These are phyloP conservation scores for Podaxis sp. DNA, from an alignment of 768 basidiomycete species.

Conservation along the genomic window DNA sequence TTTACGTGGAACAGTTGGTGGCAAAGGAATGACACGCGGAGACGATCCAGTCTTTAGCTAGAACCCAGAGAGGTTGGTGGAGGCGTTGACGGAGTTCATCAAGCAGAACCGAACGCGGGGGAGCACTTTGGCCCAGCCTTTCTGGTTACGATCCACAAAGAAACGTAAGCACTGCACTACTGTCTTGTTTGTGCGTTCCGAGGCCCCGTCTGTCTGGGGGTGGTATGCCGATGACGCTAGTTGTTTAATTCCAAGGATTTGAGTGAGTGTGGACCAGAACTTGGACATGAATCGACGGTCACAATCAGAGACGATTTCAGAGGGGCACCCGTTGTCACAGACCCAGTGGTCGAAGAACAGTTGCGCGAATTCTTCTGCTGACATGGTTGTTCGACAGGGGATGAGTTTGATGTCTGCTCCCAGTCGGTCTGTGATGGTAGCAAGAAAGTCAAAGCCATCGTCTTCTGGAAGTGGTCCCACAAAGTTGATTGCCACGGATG, in stretches of 20 bases:
- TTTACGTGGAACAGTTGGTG: constrained; percentile 14
- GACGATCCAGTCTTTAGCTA: constrained; percentile 24
- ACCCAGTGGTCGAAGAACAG: background rate
- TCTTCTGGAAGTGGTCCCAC: constrained; percentile 34
- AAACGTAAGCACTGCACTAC: constrained; percentile 29
- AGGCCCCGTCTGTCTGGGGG: constrained; percentile 21
- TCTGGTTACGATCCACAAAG: constrained; percentile 24
- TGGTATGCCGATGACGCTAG: constrained; percentile 25
- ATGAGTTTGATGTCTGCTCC: constrained; percentile 17
- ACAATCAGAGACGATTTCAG: background rate
- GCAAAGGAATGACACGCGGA: constrained; percentile 23
- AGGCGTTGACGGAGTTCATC: constrained; percentile 30
- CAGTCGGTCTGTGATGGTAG: constrained; percentile 20
- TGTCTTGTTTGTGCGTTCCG: constrained; percentile 26
- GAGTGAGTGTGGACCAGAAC: background rate
- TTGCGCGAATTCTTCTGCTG: constrained; percentile 19
- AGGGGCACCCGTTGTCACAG: background rate
- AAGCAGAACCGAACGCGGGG: constrained; percentile 25
- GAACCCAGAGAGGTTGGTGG: constrained; percentile 29
- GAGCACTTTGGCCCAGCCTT: constrained; percentile 25
- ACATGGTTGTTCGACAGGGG: constrained; percentile 10
- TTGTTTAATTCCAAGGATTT: background rate
- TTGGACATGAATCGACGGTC: background rate
- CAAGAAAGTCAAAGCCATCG: constrained; percentile 25
- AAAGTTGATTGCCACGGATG: constrained; percentile 33